Base-by-base conservation (phyloP, 2,329 filamentous ascomycete genomes). In the Polychaeton citri region DNA sequence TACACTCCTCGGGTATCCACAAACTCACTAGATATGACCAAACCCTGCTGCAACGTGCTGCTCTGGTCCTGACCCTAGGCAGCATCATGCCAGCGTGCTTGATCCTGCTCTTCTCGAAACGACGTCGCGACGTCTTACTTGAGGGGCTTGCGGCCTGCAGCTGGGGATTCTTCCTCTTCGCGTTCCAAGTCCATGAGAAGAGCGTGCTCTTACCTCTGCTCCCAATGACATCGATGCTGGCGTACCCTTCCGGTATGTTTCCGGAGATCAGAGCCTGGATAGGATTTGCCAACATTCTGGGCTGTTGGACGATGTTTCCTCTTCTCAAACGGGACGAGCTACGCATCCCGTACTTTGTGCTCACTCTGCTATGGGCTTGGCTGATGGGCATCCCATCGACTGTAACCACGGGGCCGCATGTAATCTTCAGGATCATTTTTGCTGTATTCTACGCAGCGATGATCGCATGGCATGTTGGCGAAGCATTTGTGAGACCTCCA, bases 101-200 rank as follows among this genome's bases (percentile, higher is more conserved):
- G 3, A 69, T 94, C 34, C 69, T 96, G 19, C 82, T 94, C 54
- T 55, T 85, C 37, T 19, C 13, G 12, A 77, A 77, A 34, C 90
- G 90, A 0, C 73, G 74, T 33, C 87, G 80, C 48, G 73, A 79
- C 30, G 68, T 90, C 4, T 62, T 96, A 10, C 86, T 86, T 1
- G 71, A 83, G 21, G 83, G 83, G 0, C 74, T 96, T 39, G 80
- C 87, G 2, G 72, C 81, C 2, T 86, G 83, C 0, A 82, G 87
- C 2, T 98, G 90, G 90, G 88, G 81, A 0, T 98, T 98, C 66
- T 98, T 96, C 58, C 68, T 98, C 12, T 96, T 92, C 63, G 92
- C 85, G 50, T 98, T 93, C 57, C 90, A 98, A 55, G 92, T 98
- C 0, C 90, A 98, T 52, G 90, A 98, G 63, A 98, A 98, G 70